Base-by-base conservation (phyloP, 2,329 filamentous ascomycete species). In the Bretziella fagacearum region DNA sequence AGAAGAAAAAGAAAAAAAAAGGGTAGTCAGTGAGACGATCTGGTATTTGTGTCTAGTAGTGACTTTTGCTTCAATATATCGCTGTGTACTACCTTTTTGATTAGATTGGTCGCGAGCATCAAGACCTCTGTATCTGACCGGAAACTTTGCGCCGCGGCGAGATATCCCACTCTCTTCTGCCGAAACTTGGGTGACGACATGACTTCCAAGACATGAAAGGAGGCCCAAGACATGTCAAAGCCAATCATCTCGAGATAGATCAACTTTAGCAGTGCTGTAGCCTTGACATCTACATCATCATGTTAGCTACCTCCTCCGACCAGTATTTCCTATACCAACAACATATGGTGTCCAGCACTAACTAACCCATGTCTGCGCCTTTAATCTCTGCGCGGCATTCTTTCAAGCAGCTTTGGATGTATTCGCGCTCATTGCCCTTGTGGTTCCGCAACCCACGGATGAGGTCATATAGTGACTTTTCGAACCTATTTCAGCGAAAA, bases 211-310 rank as follows among this genome's bases (percentile, higher is more conserved):
- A 96, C 89, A 61, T 98, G 84, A 65, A 98, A 98, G 10, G 87
- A 87, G 3, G 91, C 91, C 91, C 91, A 98, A 2, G 89, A 95
- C 91, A 98, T 98, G 64, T 96, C 91, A 61, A 96, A 84, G 11
- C 91, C 91, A 55, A 96, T 87, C 91, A 98, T 98, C 62, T 98
- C 91, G 54, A 98, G 76, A 62, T 98, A 98, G 46, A 95, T 81
- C 56, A 98, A 74, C 68, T 98, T 98, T 58, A 98, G 69, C 46
- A 98, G 72, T 39, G 91, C 91, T 27, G 86, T 96, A 17, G 91
- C 87, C 70, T 98, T 98, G 64, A 94, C 74, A 66, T 96, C 87
- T 84, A 50, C 5, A 29, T 44, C 25, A 37, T 29, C 23, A 43
- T 26, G 35, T 39, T 22, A 20, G 18, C 35, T 11, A n/a, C n/a